These are phyloP conservation scores for Mycena epipterygia DNA, from an alignment of 768 basidiomycete species.

Conservation along the genomic window DNA sequence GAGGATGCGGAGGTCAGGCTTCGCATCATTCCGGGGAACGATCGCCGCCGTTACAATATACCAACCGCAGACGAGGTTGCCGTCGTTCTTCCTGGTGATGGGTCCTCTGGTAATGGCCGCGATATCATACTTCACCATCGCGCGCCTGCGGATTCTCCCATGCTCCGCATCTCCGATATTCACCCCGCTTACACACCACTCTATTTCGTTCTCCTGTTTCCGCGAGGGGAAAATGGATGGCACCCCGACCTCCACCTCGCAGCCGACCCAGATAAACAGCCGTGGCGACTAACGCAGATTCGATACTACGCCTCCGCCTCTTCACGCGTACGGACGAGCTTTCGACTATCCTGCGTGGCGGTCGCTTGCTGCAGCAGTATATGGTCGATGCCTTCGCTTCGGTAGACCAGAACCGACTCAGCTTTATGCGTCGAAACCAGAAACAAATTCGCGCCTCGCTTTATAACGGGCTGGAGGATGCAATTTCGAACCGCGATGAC, in stretches of 20 bases:
- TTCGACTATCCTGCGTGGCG: slow-evolving; percentile 47
- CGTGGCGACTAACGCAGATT: slow-evolving; percentile 43
- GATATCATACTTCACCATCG: slow-evolving; percentile 1
- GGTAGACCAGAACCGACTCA: slow-evolving; percentile 48
- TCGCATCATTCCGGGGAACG: slow-evolving; percentile 24
- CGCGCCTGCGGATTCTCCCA: background rate
- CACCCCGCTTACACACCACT: slow-evolving; percentile 11
- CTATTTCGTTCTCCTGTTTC: slow-evolving; percentile 38
- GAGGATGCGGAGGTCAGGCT: slow-evolving; percentile 12
- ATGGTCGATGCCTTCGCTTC: slow-evolving; percentile 55
- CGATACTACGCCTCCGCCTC: slow-evolving; percentile 48
- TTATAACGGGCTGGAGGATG: slow-evolving; percentile 48
- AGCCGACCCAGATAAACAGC: background rate
- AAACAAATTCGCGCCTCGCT: slow-evolving; percentile 45
- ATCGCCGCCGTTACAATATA: slow-evolving; percentile 50
- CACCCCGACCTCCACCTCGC: slow-evolving; percentile 32
- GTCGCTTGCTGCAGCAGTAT: slow-evolving; percentile 54
- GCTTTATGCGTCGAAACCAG: slow-evolving; percentile 48
- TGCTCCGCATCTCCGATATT: slow-evolving; percentile 4
- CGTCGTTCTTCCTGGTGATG: slow-evolving; percentile 2
- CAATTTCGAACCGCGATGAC: slow-evolving; percentile 24
- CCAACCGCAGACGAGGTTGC: slow-evolving; percentile 50
- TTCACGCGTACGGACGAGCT: slow-evolving; percentile 44
- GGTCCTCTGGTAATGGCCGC: background rate
- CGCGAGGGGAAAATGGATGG: slow-evolving; percentile 50